A percentile compares a stretch with the other conserved stretches of the same genome.
Evolutionary conservation across 2,329 filamentous ascomycete species (phyloP).

Genomic region (Arthrobotrys entomopaga): DNA sequence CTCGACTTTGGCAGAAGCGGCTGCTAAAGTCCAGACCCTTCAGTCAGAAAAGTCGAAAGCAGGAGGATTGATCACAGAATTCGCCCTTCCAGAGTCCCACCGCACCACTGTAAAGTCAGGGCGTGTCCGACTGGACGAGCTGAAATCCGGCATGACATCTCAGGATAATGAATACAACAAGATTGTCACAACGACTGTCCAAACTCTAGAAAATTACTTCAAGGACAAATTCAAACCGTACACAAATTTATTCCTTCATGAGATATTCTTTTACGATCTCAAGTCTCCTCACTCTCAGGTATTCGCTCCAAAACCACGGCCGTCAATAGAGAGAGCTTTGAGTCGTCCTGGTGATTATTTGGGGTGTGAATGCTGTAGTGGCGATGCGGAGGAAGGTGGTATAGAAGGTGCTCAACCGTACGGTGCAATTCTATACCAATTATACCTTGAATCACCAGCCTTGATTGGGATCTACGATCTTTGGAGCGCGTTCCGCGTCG

Average conservation of each 20-base stretch:
- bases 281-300: constrained; percentile 73
- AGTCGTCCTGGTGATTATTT: constrained; percentile 80
- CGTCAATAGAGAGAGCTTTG: constrained; percentile 76
- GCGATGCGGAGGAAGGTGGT: constrained; percentile 60
- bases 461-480: constrained; percentile 83
- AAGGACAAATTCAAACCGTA: constrained; percentile 63
- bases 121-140: constrained; percentile 80
- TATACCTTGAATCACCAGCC: constrained; percentile 76
- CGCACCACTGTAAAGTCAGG: constrained; percentile 83
- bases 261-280: constrained; percentile 80
- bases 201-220: constrained; percentile 66
- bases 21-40: constrained; percentile 23
- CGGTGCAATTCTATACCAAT: constrained; percentile 78
- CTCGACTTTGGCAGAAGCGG: constrained; percentile 6
- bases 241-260: constrained; percentile 70
- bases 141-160: constrained; percentile 75
- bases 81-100: constrained; percentile 69
- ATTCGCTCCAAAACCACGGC: constrained; percentile 77
- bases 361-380: constrained; percentile 74
- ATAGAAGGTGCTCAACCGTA: constrained; percentile 68
- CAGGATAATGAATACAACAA: constrained; percentile 77
- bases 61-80: constrained; percentile 64
- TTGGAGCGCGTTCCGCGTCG: constrained; percentile 78
- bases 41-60: constrained; percentile 38
- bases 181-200: constrained; percentile 70